Percentiles rank a stretch among this genome's conserved stretches.
Conservation (phyloP, 2,329 filamentous ascomycete species). For the Botrytis byssoidea region DNA sequence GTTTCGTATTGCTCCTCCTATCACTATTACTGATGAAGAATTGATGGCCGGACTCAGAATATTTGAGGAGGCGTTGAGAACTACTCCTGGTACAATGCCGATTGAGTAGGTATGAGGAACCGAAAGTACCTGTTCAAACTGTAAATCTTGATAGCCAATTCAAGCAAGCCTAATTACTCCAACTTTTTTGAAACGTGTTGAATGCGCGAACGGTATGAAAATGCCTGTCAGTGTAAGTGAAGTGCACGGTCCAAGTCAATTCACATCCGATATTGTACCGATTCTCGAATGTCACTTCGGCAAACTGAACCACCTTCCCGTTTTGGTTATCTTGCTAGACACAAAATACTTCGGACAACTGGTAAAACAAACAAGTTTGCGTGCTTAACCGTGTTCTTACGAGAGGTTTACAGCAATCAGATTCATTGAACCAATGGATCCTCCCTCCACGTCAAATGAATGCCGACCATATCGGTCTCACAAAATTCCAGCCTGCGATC, state of each 20-base stretch:
- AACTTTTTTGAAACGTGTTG: background rate
- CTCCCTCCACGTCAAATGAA: background rate
- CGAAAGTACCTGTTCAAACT: background rate
- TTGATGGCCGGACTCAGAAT: slow-evolving; percentile 52
- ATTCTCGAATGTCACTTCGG: background rate
- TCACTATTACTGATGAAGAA: slow-evolving; percentile 54
- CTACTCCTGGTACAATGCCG: slow-evolving; percentile 19
- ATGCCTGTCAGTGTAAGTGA: background rate
- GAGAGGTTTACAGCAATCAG: background rate
- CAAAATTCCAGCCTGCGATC: slow-evolving; percentile 9
- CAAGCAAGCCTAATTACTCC: background rate
- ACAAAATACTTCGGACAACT: background rate
- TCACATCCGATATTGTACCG: background rate
- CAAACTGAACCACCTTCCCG: background rate
- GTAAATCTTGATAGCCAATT: background rate
- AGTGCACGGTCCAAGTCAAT: background rate
- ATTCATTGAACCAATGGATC: background rate
- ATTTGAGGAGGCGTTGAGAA: slow-evolving; percentile 54
- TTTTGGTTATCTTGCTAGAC: background rate
- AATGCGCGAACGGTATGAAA: background rate
- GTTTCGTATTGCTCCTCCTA: slow-evolving; percentile 59
- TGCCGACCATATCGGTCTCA: background rate
- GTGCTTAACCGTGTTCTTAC: background rate
- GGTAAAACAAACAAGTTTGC: background rate
- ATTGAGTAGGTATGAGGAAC: background rate